Conservation (phyloP, 768 basidiomycete species). For the Kwoniella shandongensis region DNA sequence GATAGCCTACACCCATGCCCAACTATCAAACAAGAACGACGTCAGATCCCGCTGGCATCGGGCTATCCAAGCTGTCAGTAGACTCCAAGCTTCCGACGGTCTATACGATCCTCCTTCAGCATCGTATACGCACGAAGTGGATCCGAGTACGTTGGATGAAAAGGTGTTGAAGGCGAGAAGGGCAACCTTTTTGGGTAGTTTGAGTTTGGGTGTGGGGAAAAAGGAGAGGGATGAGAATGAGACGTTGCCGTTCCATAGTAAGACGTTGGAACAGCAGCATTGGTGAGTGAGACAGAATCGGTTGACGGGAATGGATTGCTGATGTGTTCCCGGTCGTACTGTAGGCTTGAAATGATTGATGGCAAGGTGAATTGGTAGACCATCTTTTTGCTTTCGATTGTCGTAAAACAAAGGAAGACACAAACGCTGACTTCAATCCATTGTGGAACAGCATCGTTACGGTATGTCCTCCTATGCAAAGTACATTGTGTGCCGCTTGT, state of each 20-base stretch:
- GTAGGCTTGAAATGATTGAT: slow-evolving; percentile 50
- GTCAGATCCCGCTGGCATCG: slow-evolving; percentile 36
- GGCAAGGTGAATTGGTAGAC: slow-evolving; percentile 37
- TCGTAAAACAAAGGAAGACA: no score
- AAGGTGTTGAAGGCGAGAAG: slow-evolving; percentile 8
- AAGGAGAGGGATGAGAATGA: slow-evolving; percentile 31
- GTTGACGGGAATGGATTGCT: background rate
- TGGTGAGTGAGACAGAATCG: slow-evolving; percentile 27
- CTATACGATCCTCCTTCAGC: slow-evolving; percentile 17
- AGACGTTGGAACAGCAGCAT: slow-evolving; percentile 47
- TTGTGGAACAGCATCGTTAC: slow-evolving; percentile 35
- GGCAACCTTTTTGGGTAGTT: slow-evolving; percentile 37
- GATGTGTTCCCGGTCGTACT: background rate
- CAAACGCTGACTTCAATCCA: background rate
- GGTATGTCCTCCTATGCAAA: slow-evolving; percentile 16
- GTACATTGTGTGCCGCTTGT: no score
- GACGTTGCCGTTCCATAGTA: slow-evolving; percentile 36
- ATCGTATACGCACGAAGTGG: slow-evolving; percentile 5
- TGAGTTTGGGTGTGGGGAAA: slow-evolving; percentile 27
- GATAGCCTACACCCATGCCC: slow-evolving; percentile 22
- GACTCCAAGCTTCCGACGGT: slow-evolving; percentile 35
- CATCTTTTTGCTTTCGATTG: no score
- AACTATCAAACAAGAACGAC: slow-evolving; percentile 44
- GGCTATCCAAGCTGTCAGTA: slow-evolving; percentile 29
- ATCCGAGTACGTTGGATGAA: background rate